Evolutionary conservation across 768 basidiomycete species (phyloP), one percentile per base, ranked within the genome.

Genomic region (Termitomyces bulborhizus): DNA sequence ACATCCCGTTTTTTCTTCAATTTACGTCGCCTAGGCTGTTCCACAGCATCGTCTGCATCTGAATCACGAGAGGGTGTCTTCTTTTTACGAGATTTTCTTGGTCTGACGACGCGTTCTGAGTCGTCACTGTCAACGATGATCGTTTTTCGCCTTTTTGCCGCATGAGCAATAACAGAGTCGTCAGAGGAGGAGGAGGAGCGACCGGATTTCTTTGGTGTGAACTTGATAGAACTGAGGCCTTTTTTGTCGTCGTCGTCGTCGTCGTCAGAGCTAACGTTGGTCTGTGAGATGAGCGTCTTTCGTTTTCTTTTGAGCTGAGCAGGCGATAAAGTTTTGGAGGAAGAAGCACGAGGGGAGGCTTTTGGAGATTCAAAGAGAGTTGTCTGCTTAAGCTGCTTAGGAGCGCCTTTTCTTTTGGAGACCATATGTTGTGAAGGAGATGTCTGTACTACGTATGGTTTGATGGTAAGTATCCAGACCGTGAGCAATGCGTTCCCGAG

Each of bases 211-310:
- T 69, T 57, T 16, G 76, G 69, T 56, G 78, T 78, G 48, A 87
- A 79, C 43, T 63, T 76, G 47, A 86, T 83, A 27, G 70, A 76
- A 15, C 72, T 76, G 40, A 83, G 73, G 56, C 78, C 60, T 46
- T 65, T 68, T 6, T 62, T 58, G 7, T 54, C 63, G 29, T 63
- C 58, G 36, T 32, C 31, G 9, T 60, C 59, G 45, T 58, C 59
- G 53, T 32, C 31, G 7, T 60, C 59, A 55, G 54, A 59, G 31
- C 32, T 52, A 50, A 46, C 24, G 8, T 21, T 15, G 52, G 43
- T 46, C 29, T 29, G 44, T n/a, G 47, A 53, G 31, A 61, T 51
- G 46, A 32, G 34, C 39, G 47, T 36, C 26, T 39, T 39, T 16
- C 27, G 59, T 57, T 60, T 60, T 51, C 48, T 59, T 61, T 56